Evolutionary conservation across 2,329 filamentous ascomycete species (phyloP).

Genomic region (Talaromyces sp.): DNA sequence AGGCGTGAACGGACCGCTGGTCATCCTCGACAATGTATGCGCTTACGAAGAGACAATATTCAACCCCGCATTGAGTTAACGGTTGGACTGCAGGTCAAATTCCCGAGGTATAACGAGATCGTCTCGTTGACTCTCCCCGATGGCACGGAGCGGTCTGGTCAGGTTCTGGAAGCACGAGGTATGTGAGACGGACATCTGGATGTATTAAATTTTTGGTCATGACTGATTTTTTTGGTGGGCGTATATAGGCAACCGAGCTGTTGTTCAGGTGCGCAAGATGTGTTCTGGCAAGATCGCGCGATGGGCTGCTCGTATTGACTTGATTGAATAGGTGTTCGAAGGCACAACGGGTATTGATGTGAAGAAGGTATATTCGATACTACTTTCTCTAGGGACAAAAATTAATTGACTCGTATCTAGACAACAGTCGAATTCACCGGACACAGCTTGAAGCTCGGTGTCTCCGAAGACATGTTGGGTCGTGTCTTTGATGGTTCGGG

Average conservation of each 20-base stretch:
- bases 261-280: slow-evolving; percentile 73
- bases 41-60: slow-evolving; percentile 4
- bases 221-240: not conserved
- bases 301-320: slow-evolving; percentile 19
- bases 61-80: not conserved
- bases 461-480: slow-evolving; percentile 98
- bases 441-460: slow-evolving; percentile 94
- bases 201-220: slow-evolving; percentile 52
- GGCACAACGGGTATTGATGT: slow-evolving; percentile 97
- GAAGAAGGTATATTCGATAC: slow-evolving; percentile 67
- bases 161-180: slow-evolving; percentile 87
- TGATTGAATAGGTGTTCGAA: slow-evolving; percentile 74
- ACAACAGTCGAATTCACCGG: slow-evolving; percentile 97
- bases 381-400: not conserved
- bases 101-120: slow-evolving; percentile 95
- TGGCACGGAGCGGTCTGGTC: slow-evolving; percentile 87
- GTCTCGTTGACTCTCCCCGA: slow-evolving; percentile 93
- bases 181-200: not conserved
- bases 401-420: slow-evolving; percentile 41
- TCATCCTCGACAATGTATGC: slow-evolving; percentile 92
- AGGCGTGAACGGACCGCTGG: slow-evolving; percentile 94
- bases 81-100: slow-evolving; percentile 66
- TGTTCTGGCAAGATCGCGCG: slow-evolving; percentile 8
- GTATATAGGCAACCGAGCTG: slow-evolving; percentile 73
- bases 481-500: slow-evolving; percentile 98